A percentile compares a stretch with the other conserved stretches of the same genome.
These are phyloP conservation scores for Paxillus involutus DNA, from an alignment of 768 basidiomycete species.

Conservation along the genomic window DNA sequence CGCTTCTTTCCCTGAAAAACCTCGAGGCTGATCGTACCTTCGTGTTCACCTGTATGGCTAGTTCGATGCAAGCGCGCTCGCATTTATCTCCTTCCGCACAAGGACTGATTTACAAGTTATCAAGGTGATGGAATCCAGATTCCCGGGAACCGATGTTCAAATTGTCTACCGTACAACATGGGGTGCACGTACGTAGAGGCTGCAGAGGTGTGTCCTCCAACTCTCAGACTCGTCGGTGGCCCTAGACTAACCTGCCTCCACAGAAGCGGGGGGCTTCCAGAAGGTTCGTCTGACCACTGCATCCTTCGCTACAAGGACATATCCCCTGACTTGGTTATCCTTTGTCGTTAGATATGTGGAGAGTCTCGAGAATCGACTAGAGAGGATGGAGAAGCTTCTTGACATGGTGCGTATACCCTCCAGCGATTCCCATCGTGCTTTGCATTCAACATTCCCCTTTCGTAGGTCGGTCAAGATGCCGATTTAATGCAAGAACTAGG, in stretches of 20 bases:
- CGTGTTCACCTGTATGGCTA: not conserved
- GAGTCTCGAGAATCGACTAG: conserved; percentile 57
- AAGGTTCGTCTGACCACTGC: conserved; percentile 21
- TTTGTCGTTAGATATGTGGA: conserved; percentile 53
- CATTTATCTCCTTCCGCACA: not conserved
- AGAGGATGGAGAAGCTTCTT: conserved; percentile 64
- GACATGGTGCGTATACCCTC: conserved; percentile 40
- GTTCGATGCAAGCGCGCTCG: conserved; percentile 23
- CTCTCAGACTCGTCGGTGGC: not conserved
- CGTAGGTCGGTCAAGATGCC: conserved; percentile 65
- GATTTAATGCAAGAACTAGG: conserved; percentile 61
- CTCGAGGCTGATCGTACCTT: not conserved
- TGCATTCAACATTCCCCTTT: no score
- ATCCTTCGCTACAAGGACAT: not conserved
- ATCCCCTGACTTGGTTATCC: not conserved
- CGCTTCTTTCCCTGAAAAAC: no score
- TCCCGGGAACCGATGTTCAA: conserved; percentile 54
- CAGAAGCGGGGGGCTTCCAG: conserved; percentile 43
- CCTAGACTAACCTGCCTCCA: not conserved
- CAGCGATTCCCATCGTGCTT: no score
- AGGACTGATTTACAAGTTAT: not conserved
- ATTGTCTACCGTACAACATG: conserved; percentile 47
- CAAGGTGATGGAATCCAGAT: conserved; percentile 62
- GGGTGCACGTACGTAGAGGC: conserved; percentile 58
- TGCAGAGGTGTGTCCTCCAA: conserved; percentile 42